These are phyloP conservation scores for Cicer arietinum DNA, from an alignment of 306 rosid species.

Conservation along the genomic window DNA sequence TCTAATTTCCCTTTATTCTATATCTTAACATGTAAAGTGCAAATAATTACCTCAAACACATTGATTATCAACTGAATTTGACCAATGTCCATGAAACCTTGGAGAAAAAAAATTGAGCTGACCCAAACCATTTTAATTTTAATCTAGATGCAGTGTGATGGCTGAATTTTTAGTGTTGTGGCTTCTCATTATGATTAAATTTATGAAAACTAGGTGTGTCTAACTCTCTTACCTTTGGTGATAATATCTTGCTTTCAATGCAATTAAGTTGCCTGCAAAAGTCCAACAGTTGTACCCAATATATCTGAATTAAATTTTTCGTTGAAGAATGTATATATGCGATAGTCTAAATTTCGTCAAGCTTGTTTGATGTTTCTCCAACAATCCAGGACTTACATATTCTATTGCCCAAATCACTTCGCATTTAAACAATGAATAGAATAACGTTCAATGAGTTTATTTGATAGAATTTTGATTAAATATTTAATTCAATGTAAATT, in stretches of 20 bases:
- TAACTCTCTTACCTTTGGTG: slow-evolving; percentile 16
- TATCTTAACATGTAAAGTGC: not conserved
- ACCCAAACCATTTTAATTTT: slow-evolving; percentile 14
- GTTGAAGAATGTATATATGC: slow-evolving; percentile 10
- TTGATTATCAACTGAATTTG: slow-evolving; percentile 23
- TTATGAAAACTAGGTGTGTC: slow-evolving; percentile 27
- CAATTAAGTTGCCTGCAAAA: slow-evolving; percentile 38
- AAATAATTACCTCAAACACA: slow-evolving; percentile 18
- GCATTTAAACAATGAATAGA: slow-evolving; percentile 23
- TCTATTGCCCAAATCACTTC: not conserved
- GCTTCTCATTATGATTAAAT: slow-evolving; percentile 37
- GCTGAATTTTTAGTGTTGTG: slow-evolving; percentile 13
- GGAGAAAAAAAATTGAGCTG: not conserved
- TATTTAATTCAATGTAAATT: slow-evolving; percentile 32
- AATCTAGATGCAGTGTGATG: slow-evolving; percentile 22
- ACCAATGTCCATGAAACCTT: not conserved
- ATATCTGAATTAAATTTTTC: slow-evolving; percentile 16
- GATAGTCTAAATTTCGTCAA: slow-evolving; percentile 6
- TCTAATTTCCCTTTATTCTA: too few species aligned
- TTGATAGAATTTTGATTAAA: slow-evolving; percentile 21
- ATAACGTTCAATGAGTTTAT: slow-evolving; percentile 2
- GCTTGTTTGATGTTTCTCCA: slow-evolving; percentile 25
- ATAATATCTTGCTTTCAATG: slow-evolving; percentile 32
- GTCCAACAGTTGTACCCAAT: slow-evolving; percentile 31
- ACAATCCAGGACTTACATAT: slow-evolving; percentile 25